Percentiles rank a stretch among this genome's conserved stretches.
phyloP scores from a whole-genome alignment of 441 rosid species.

The Euphorbia celastroides region DNA sequence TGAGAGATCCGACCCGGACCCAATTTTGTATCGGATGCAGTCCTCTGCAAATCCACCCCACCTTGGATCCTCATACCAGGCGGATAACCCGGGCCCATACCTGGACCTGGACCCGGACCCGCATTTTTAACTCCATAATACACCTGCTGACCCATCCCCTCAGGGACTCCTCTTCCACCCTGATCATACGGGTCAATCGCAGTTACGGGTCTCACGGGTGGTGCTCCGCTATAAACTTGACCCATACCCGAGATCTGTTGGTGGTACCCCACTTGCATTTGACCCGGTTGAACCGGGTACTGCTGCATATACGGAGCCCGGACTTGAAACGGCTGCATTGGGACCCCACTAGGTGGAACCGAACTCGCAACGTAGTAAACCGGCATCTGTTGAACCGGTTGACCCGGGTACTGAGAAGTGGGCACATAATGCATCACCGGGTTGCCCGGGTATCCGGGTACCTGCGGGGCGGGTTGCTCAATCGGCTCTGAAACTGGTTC shows the following conservation, averaged over 20 bases:
- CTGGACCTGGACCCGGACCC: conserved; percentile 23
- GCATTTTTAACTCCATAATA: conserved; percentile 54
- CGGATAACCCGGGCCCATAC: conserved; percentile 42
- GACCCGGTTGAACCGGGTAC: conserved; percentile 31
- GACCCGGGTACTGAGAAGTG: conserved; percentile 44
- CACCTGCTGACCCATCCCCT: conserved; percentile 47
- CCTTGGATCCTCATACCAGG: conserved; percentile 48
- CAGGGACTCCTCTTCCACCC: conserved; percentile 32
- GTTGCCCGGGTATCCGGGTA: conserved; percentile 37
- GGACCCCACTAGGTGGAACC: conserved; percentile 38
- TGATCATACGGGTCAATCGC: conserved; percentile 35
- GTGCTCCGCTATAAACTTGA: conserved; percentile 47
- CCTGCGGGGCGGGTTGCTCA: conserved; percentile 36
- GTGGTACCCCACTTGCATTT: conserved; percentile 61
- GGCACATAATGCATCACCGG: conserved; percentile 52
- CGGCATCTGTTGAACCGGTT: conserved; percentile 43
- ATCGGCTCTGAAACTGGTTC: conserved; percentile 28
- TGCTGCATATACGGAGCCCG: conserved; percentile 36
- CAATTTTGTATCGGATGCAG: conserved; percentile 36
- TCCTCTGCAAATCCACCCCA: conserved; percentile 47
- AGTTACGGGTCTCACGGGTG: conserved; percentile 31
- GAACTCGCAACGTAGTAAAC: conserved; percentile 55
- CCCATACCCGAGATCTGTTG: conserved; percentile 41
- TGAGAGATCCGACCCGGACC: conserved; percentile 41
- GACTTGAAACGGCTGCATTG: conserved; percentile 41